Conservation (phyloP, 2,329 filamentous ascomycete genomes). For the Colletotrichum spinosum region DNA sequence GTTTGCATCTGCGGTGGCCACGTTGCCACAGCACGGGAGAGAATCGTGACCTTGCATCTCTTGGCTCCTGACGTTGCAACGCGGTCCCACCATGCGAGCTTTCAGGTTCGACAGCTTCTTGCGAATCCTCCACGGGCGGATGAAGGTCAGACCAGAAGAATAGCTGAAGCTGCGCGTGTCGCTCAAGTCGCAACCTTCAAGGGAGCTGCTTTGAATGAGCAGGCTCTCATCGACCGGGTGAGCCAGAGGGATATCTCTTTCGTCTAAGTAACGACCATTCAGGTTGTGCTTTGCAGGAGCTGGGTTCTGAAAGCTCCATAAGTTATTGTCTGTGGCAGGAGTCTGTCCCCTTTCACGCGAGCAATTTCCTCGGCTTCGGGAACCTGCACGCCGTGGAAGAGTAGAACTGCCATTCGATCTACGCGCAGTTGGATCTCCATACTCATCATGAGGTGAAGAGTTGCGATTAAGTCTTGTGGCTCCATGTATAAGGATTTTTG, state of each 20-base stretch:
- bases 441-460: too few species aligned
- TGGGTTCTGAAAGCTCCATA: not conserved
- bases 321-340: too few species aligned
- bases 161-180: slow-evolving; percentile 26
- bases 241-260: slow-evolving; percentile 31
- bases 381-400: too few species aligned
- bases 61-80: slow-evolving; percentile 23
- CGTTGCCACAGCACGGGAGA: too few species aligned
- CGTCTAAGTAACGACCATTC: slow-evolving; percentile 10
- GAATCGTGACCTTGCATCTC: not conserved
- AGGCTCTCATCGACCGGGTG: slow-evolving; percentile 26
- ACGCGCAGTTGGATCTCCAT: too few species aligned
- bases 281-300: not conserved
- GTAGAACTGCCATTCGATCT: too few species aligned
- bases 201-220: slow-evolving; percentile 22
- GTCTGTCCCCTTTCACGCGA: slow-evolving; percentile 16
- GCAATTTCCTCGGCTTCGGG: too few species aligned
- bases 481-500: too few species aligned
- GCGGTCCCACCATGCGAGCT: slow-evolving; percentile 32
- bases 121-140: slow-evolving; percentile 20
- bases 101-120: slow-evolving; percentile 37
- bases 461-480: too few species aligned
- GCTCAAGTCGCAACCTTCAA: slow-evolving; percentile 26
- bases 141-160: slow-evolving; percentile 21
- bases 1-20: too few species aligned